Conservation (phyloP, 441 rosid genomes). For the Eruca vesicaria region DNA sequence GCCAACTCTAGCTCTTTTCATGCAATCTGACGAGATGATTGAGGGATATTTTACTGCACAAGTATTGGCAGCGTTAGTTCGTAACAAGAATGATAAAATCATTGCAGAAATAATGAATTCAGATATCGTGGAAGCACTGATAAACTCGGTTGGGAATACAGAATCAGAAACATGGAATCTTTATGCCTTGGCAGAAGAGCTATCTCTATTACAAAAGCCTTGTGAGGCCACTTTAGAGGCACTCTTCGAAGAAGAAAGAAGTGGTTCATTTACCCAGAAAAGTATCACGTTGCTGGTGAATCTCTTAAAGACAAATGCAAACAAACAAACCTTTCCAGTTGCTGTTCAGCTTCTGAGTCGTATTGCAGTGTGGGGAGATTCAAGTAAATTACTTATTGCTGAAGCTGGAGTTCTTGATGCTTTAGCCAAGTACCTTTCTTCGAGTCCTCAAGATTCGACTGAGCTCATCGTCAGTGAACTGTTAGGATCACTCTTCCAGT, state of each 20-base stretch:
- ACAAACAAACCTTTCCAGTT: conserved; percentile 71
- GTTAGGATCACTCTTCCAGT: conserved; percentile 62
- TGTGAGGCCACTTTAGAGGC: conserved; percentile 61
- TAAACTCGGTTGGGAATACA: conserved; percentile 55
- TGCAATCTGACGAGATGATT: conserved; percentile 73
- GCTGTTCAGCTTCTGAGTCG: conserved; percentile 63
- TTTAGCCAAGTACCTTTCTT: conserved; percentile 73
- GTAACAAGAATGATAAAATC: conserved; percentile 58
- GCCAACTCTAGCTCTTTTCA: conserved; percentile 68
- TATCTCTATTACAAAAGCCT: conserved; percentile 56
- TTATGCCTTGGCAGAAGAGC: conserved; percentile 64
- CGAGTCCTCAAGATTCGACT: conserved; percentile 77
- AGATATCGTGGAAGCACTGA: conserved; percentile 65
- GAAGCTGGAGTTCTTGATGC: conserved; percentile 91
- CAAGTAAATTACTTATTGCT: conserved; percentile 68
- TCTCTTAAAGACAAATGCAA: conserved; percentile 74
- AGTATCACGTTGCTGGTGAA: conserved; percentile 78
- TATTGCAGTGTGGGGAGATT: conserved; percentile 67
- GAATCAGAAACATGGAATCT: conserved; percentile 61
- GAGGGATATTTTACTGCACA: conserved; percentile 83
- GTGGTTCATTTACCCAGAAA: conserved; percentile 55
- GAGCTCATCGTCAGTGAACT: conserved; percentile 67
- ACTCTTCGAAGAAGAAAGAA: conserved; percentile 72
- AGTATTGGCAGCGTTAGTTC: conserved; percentile 72
- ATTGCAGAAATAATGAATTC: conserved; percentile 65